These are phyloP conservation scores for Salicornia ramosissima DNA, from an alignment of 148 eudicot species.

Conservation along the genomic window DNA sequence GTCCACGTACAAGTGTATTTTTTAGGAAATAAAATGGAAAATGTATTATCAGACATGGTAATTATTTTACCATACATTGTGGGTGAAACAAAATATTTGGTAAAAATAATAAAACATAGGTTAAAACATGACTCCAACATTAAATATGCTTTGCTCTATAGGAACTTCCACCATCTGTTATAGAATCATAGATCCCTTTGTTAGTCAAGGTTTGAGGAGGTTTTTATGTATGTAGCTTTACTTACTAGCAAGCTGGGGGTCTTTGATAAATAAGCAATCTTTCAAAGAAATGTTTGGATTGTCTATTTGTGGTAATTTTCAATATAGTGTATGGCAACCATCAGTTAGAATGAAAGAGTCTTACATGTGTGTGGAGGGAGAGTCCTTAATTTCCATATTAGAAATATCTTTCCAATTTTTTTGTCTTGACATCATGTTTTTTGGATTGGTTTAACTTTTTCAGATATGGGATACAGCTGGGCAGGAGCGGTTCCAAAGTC, in stretches of 20 bases:
- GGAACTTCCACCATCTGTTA: background rate
- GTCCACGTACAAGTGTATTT: too few species aligned
- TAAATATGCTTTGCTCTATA: too few species aligned
- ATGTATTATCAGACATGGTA: too few species aligned
- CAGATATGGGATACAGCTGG: slow-evolving; percentile 95
- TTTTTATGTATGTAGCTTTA: background rate
- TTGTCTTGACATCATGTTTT: background rate
- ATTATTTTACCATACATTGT: too few species aligned
- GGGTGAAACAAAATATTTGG: too few species aligned
- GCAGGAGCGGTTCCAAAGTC: slow-evolving; percentile 86
- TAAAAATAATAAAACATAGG: too few species aligned
- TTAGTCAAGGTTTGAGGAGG: background rate
- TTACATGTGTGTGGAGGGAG: background rate
- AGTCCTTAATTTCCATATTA: background rate
- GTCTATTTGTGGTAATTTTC: background rate
- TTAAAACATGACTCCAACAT: too few species aligned
- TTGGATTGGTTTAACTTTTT: slow-evolving; percentile 10
- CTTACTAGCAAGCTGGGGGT: background rate
- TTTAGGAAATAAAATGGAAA: too few species aligned
- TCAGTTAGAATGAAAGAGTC: background rate
- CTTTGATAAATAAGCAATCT: too few species aligned
- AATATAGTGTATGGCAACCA: background rate
- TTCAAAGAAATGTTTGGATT: background rate
- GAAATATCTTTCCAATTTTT: background rate
- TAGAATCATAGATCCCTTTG: background rate